Percentiles rank a stretch among this genome's conserved stretches.
Evolutionary conservation across 176 grass and related monocot species (phyloP).

Genomic region (Ampelocalamus luodianensis): DNA sequence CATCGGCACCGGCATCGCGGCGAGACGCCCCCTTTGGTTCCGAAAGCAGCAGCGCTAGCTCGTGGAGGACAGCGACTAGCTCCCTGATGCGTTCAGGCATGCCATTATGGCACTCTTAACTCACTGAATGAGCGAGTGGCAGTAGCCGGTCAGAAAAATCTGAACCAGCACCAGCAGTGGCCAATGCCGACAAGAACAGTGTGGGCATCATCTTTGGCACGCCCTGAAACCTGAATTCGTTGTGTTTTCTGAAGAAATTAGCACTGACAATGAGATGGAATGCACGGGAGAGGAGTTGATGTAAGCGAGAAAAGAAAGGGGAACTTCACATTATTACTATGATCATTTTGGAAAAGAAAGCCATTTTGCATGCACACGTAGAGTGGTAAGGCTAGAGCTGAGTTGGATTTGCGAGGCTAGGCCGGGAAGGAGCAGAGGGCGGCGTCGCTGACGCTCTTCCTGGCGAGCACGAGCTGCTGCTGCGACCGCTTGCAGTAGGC

Average conservation of each 20-base stretch:
- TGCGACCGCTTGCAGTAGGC: constrained; percentile 80
- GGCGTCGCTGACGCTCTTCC: constrained; percentile 65
- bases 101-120: not conserved
- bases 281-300: not conserved
- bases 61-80: not conserved
- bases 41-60: not conserved
- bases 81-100: not conserved
- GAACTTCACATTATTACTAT: constrained; percentile 52
- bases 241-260: not conserved
- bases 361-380: constrained; percentile 43
- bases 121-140: constrained; percentile 30
- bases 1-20: not conserved
- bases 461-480: constrained; percentile 48
- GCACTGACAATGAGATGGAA: not conserved
- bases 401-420: constrained; percentile 29
- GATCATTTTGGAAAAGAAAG: constrained; percentile 10
- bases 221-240: not conserved
- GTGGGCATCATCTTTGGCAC: not conserved
- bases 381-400: not conserved
- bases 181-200: not conserved
- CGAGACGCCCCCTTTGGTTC: not conserved
- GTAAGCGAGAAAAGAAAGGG: not conserved
- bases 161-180: not conserved
- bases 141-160: constrained; percentile 13
- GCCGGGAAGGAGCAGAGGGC: constrained; percentile 33